Evolutionary conservation across 352 stramenopile genomes (phyloP), one percentile per base, ranked within the genome.

Genomic region (Labyrinthula sp.): DNA sequence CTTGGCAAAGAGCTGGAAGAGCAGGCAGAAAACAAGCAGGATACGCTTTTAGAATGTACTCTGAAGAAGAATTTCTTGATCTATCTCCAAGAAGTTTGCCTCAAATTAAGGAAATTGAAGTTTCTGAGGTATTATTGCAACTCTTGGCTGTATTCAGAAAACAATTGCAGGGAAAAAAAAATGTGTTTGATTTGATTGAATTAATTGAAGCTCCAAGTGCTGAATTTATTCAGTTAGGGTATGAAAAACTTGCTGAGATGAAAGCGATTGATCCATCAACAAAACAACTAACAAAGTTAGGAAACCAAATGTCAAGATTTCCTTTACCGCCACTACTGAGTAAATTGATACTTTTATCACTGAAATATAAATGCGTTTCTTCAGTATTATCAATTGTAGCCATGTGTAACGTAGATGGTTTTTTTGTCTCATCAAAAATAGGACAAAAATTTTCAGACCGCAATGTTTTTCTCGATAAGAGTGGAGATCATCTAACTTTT

Each of bases 161-260:
- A 12, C 28, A 12, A 12, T 12, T 33, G 28, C 28, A 33, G 7
- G 65, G 79, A 12, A 70, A 82, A 17, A 18, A 29, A 9, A 4
- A 80, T 55, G 63, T 62, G 0, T 88, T 86, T 46, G 69, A 82
- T 28, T 86, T 83, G 37, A 77, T 88, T 40, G 71, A 88, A 30
- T 59, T 62, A 10, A 79, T 75, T 17, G 36, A n/a, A 14, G 7
- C 15, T 4, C 10, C 10, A 24, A 33, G 23, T 7, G 1, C 12
- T 12, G 1, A n/a, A 14, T 8, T 6, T 29, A 56, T 48, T 66
- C 20, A 7, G n/a, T 30, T 17, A 6, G 7, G 0, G 15, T 33
- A 12, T 15, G 12, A 33, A n/a, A 15, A 12, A 12, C 28, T 15
- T 12, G 12, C 12, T 12, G 28, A 33, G 12, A 33, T 15, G 28